Evolutionary conservation across 164 flowering plant genomes (phyloP), one percentile per base, ranked within the genome.

Genomic region (Dillenia suffruticosa): DNA sequence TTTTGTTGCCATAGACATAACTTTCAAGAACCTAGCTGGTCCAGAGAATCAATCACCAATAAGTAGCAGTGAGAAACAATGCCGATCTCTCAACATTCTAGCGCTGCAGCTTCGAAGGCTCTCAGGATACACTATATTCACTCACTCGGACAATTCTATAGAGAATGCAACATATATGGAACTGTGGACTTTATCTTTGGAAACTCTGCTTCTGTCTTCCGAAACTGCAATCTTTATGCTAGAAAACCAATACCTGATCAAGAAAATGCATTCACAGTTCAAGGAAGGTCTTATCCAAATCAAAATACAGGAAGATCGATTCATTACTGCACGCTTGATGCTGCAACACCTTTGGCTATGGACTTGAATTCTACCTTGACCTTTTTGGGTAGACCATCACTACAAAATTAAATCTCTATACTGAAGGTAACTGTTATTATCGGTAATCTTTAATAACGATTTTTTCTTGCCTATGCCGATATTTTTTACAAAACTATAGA

Each of bases 181-280:
- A 83, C 83, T 1, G 78, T 83, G 0, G 87, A 80, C 54, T 82
- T 82, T 79, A 74, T 80, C 4, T 82, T 82, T 14, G 88, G 85
- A 1, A 77, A 81, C 19, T 73, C 85, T 0, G 82, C 83, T 0
- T 66, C 74, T 0, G 72, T 81, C 13, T 70, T 83, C 69, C 88
- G 81, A 26, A 70, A 54, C 62, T 83, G 83, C 69, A 74, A 75
- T 19, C 6, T 83, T 2, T 68, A 57, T 15, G 74, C 76, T 0
- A 54, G 83, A 9, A 66, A 63, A 19, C 82, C 85, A 0, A 47
- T 66, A 70, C 43, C 61, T 8, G 44, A 56, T 15, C 80, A 73
- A 61, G 57, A 64, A 13, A 67, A 56, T 16, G 65, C 68, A 32
- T 13, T 76, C 49, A 75, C 76, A 0, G 79, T 76, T 8, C 76